Conservation (phyloP, 2,329 filamentous ascomycete species). For the Karstenula rhodostoma region DNA sequence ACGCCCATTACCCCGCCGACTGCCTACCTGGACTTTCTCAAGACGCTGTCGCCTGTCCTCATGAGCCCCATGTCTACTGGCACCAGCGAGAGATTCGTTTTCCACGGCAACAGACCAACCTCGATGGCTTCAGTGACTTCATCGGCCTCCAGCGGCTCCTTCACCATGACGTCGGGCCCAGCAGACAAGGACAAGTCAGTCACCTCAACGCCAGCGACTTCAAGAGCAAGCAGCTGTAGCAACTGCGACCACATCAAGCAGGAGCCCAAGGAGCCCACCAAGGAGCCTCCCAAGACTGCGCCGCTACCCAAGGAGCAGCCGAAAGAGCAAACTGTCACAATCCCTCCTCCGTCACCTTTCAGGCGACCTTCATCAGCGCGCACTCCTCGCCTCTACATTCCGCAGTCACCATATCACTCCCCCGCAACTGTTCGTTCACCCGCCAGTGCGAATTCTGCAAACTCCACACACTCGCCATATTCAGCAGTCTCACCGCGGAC, state of each 20-base stretch:
- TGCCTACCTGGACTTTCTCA: conserved; percentile 93
- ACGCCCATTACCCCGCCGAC: conserved; percentile 91
- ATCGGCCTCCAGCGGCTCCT: conserved; percentile 46
- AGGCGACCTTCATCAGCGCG: conserved; percentile 69
- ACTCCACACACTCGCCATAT: conserved; percentile 73
- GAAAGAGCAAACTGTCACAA: conserved; percentile 61
- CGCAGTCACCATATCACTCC: conserved; percentile 74
- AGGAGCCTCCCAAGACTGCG: conserved; percentile 18
- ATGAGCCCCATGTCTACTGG: conserved; percentile 72
- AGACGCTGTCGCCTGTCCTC: conserved; percentile 75
- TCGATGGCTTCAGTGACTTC: conserved; percentile 47
- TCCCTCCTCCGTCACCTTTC: conserved; percentile 68
- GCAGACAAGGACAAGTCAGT: conserved; percentile 42
- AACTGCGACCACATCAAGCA: conserved; percentile 44
- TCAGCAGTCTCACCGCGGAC: conserved; percentile 79
- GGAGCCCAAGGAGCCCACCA: conserved; percentile 29
- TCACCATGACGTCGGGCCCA: conserved; percentile 45
- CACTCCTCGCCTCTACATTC: conserved; percentile 74
- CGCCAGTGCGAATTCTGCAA: conserved; percentile 61
- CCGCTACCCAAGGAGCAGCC: conserved; percentile 50
- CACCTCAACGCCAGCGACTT: conserved; percentile 40
- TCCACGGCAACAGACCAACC: conserved; percentile 52
- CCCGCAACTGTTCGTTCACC: conserved; percentile 70
- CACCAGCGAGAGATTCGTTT: conserved; percentile 61
- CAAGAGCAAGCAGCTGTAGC: conserved; percentile 50